phyloP scores from a whole-genome alignment of 2,329 filamentous ascomycete species.

The Ceratocystis papillata region DNA sequence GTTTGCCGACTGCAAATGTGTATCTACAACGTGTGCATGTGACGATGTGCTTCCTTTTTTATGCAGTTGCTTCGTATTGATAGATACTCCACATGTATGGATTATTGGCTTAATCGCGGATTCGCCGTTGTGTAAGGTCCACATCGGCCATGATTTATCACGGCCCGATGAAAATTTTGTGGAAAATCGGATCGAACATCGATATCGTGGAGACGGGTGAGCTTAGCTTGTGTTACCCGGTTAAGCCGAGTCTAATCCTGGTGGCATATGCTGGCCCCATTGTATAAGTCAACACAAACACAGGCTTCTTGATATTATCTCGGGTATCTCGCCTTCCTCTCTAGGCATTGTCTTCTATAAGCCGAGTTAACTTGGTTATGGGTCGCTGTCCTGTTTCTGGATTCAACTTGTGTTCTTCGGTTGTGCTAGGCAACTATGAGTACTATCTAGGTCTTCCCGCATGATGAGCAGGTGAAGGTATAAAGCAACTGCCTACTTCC shows the following conservation, averaged over 20 bases:
- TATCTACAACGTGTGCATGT: no score
- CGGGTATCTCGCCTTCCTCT: not conserved
- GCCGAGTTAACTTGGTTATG: not conserved
- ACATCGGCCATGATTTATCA: not conserved
- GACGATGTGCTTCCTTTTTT: not conserved
- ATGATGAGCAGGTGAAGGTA: not conserved
- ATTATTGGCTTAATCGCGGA: not conserved
- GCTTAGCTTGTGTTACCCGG: not conserved
- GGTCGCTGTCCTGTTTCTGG: not conserved
- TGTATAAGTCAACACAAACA: no score
- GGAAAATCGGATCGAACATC: not conserved
- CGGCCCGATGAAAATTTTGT: not conserved
- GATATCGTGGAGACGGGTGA: not conserved
- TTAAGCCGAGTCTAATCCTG: not conserved
- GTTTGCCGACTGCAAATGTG: no score
- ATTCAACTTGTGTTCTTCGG: slow-evolving; percentile 1
- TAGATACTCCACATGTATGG: not conserved
- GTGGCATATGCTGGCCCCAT: not conserved
- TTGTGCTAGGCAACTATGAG: slow-evolving; percentile 7
- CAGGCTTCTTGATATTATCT: not conserved
- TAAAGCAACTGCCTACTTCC: not conserved
- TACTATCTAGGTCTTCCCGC: not conserved
- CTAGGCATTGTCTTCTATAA: not conserved
- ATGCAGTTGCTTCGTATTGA: not conserved
- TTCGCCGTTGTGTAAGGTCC: not conserved